Evolutionary conservation across 2,329 filamentous ascomycete genomes (phyloP).

Genomic region (Cladosporium sp.): DNA sequence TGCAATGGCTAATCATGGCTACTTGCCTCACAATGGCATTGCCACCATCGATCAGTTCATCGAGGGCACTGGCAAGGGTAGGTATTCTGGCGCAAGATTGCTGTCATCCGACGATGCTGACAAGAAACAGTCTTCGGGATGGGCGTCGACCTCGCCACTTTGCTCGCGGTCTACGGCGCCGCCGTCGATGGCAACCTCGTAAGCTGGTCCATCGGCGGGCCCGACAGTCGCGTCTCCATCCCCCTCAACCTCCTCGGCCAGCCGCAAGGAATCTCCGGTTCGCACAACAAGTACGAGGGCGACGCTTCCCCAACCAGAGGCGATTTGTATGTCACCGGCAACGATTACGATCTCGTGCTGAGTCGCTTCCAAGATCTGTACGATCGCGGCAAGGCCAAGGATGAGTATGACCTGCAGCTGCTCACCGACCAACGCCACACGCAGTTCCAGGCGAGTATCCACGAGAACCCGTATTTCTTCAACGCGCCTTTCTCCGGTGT

Average conservation of each 20-base stretch:
- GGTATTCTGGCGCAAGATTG: neutral
- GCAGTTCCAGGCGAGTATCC: slow-evolving; percentile 19
- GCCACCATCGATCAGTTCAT: slow-evolving; percentile 33
- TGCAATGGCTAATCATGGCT: slow-evolving; percentile 23
- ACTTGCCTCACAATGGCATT: slow-evolving; percentile 30
- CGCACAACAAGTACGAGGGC: slow-evolving; percentile 35
- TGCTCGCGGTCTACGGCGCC: slow-evolving; percentile 32
- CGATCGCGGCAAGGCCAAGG: slow-evolving; percentile 18
- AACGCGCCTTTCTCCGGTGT: slow-evolving; percentile 26
- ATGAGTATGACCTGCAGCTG: slow-evolving; percentile 18
- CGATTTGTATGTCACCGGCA: slow-evolving; percentile 29
- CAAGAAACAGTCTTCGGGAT: slow-evolving; percentile 29
- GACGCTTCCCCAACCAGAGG: slow-evolving; percentile 32
- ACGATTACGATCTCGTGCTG: slow-evolving; percentile 24
- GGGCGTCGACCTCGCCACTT: slow-evolving; percentile 28
- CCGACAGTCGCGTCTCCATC: slow-evolving; percentile 15
- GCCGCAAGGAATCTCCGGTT: slow-evolving; percentile 23
- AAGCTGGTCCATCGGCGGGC: slow-evolving; percentile 30
- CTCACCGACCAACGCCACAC: slow-evolving; percentile 3
- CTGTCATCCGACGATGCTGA: too few species aligned
- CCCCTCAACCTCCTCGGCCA: slow-evolving; percentile 20
- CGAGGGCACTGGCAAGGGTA: slow-evolving; percentile 24
- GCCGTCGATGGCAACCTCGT: slow-evolving; percentile 26
- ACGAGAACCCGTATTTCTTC: slow-evolving; percentile 32
- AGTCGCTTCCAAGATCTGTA: slow-evolving; percentile 29